phyloP scores from a whole-genome alignment of 306 rosid species.

The Dalbergia cochinchinensis region DNA sequence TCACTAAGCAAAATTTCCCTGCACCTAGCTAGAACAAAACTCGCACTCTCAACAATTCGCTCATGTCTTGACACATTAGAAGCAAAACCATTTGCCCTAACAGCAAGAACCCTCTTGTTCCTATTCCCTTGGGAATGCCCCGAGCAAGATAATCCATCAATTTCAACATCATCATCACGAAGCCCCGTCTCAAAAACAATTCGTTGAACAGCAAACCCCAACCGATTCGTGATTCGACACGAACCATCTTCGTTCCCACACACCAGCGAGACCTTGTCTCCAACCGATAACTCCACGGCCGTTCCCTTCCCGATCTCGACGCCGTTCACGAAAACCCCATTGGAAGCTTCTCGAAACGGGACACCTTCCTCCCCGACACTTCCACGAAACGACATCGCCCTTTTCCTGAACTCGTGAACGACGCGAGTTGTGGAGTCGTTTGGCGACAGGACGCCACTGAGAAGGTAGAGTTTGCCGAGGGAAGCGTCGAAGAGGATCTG shows the following conservation, averaged over 20 bases:
- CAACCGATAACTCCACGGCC: conserved; percentile 60
- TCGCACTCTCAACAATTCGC: conserved; percentile 53
- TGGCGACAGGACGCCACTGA: conserved; percentile 47
- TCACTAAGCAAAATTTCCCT: conserved; percentile 61
- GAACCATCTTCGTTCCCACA: conserved; percentile 47
- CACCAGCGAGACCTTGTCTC: conserved; percentile 68
- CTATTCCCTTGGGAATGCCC: conserved; percentile 60
- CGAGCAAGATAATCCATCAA: conserved; percentile 41
- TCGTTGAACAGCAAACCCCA: conserved; percentile 65
- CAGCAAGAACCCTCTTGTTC: conserved; percentile 68
- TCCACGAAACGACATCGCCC: conserved; percentile 9
- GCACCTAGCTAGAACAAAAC: conserved; percentile 57
- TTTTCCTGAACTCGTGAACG: conserved; percentile 55
- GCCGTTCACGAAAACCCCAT: conserved; percentile 75
- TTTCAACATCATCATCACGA: conserved; percentile 14
- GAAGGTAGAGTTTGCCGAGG: conserved; percentile 60
- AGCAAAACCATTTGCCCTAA: conserved; percentile 32
- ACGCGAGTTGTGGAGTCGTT: conserved; percentile 7
- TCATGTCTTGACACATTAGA: conserved; percentile 37
- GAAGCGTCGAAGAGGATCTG: conserved; percentile 66
- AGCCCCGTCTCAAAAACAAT: conserved; percentile 41
- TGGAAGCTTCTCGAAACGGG: conserved; percentile 55
- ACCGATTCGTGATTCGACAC: conserved; percentile 47
- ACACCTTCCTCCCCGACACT: neutral
- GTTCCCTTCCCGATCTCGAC: conserved; percentile 52